These are phyloP conservation scores for Cryptococcus maquisensis DNA, from an alignment of 1,284 basidiomycete species.

Conservation along the genomic window DNA sequence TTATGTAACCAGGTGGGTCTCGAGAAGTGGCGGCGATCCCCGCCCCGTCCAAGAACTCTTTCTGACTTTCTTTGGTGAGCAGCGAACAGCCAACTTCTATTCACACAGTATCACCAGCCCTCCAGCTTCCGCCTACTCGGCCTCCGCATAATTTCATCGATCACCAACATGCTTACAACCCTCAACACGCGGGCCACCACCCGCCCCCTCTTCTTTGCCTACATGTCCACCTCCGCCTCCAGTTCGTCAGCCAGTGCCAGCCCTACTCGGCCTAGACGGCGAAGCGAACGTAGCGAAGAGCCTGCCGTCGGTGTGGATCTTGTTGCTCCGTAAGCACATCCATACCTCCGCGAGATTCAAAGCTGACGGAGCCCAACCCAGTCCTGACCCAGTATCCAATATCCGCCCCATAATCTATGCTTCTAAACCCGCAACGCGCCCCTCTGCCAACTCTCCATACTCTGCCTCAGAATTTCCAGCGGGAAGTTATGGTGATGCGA, in stretches of 20 bases:
- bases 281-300: conserved; percentile 2
- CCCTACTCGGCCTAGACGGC: conserved; percentile 3
- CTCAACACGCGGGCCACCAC: no score
- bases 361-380: conserved; percentile 6
- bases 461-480: conserved; percentile 39
- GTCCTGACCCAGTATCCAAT: conserved; percentile 44
- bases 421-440: conserved; percentile 22
- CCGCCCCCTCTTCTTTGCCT: no score
- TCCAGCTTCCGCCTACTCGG: no score
- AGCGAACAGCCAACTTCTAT: no score
- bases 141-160: no score
- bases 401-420: conserved; percentile 45
- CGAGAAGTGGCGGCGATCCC: no score
- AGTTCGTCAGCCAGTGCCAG: background rate
- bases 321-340: conserved; percentile 40
- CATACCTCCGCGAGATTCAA: background rate
- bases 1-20: no score
- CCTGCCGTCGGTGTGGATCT: conserved; percentile 30
- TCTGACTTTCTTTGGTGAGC: no score
- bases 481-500: conserved; percentile 2
- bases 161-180: no score
- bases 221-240: background rate
- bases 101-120: no score
- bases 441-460: conserved; percentile 37
- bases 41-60: no score